phyloP scores from a whole-genome alignment of 2,329 filamentous ascomycete species.

The Akanthomyces uredinophilus region DNA sequence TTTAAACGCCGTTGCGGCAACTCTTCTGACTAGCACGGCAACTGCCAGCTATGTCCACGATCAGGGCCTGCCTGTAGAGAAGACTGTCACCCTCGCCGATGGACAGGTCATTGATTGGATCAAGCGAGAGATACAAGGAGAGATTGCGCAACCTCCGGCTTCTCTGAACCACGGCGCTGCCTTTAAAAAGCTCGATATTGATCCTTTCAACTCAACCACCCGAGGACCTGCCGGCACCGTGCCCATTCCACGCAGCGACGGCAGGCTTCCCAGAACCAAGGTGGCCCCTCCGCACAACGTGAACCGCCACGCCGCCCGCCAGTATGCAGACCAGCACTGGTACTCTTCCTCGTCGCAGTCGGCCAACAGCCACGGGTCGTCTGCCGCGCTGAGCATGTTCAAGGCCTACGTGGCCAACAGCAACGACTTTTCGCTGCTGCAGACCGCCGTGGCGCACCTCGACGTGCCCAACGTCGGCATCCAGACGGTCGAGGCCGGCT shows the following conservation, averaged over 20 bases:
- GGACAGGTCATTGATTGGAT: slow-evolving; percentile 17
- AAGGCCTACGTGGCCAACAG: slow-evolving; percentile 10
- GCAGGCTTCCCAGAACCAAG: background rate
- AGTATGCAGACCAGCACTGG: slow-evolving; percentile 14
- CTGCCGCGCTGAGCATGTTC: slow-evolving; percentile 13
- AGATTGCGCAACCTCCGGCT: slow-evolving; percentile 8
- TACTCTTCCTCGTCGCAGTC: slow-evolving; percentile 6
- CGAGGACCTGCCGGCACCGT: slow-evolving; percentile 15
- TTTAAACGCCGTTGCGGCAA: background rate
- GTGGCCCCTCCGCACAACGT: background rate
- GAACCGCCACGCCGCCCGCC: slow-evolving; percentile 1
- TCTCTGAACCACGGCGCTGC: background rate
- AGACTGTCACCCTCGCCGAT: slow-evolving; percentile 16
- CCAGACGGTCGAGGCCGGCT: slow-evolving; percentile 16
- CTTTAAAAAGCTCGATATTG: background rate
- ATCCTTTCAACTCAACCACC: slow-evolving; percentile 4
- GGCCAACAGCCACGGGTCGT: slow-evolving; percentile 5
- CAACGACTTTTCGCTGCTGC: slow-evolving; percentile 17
- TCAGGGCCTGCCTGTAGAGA: slow-evolving; percentile 13
- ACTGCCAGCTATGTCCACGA: slow-evolving; percentile 7
- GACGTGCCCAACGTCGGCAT: slow-evolving; percentile 8
- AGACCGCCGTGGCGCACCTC: slow-evolving; percentile 8
- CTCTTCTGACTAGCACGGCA: background rate
- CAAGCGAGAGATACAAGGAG: slow-evolving; percentile 12
- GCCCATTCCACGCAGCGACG: slow-evolving; percentile 14